These are phyloP conservation scores for Mimosa bimucronata DNA, from an alignment of 306 rosid species.

Conservation along the genomic window DNA sequence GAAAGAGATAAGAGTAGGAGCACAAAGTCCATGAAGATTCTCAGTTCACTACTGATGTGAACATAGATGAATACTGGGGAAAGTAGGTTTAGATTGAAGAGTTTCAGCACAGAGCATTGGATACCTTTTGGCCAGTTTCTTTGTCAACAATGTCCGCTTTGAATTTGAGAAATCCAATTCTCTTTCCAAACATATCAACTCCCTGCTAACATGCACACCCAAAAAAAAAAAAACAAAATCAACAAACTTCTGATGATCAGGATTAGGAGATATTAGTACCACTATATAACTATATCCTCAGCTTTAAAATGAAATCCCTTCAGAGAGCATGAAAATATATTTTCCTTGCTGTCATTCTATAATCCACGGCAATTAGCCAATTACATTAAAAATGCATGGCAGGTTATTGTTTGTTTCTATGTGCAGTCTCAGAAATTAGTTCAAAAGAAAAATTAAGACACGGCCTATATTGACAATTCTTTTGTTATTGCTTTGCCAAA, in stretches of 20 bases:
- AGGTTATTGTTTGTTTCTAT: background rate
- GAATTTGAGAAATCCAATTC: constrained; percentile 87
- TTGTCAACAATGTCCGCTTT: constrained; percentile 80
- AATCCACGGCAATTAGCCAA: background rate
- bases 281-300: background rate
- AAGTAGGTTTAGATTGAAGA: constrained; percentile 16
- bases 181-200: constrained; percentile 88
- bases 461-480: background rate
- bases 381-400: background rate
- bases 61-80: constrained; percentile 19
- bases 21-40: constrained; percentile 11
- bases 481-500: background rate
- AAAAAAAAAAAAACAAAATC: constrained; percentile 19
- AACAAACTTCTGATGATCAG: constrained; percentile 5
- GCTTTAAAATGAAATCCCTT: background rate
- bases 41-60: background rate
- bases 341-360: constrained; percentile 9
- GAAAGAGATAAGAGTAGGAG: constrained; percentile 2
- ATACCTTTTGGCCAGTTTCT: constrained; percentile 78
- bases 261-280: constrained; percentile 9
- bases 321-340: constrained; percentile 16
- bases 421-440: constrained; percentile 23
- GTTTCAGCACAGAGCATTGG: constrained; percentile 10
- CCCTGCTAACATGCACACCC: constrained; percentile 53
- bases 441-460: constrained; percentile 24